A percentile compares a stretch with the other conserved stretches of the same genome.
Evolutionary conservation across 805 yeast genomes (phyloP).

Genomic region (Pichia occidentalis): DNA sequence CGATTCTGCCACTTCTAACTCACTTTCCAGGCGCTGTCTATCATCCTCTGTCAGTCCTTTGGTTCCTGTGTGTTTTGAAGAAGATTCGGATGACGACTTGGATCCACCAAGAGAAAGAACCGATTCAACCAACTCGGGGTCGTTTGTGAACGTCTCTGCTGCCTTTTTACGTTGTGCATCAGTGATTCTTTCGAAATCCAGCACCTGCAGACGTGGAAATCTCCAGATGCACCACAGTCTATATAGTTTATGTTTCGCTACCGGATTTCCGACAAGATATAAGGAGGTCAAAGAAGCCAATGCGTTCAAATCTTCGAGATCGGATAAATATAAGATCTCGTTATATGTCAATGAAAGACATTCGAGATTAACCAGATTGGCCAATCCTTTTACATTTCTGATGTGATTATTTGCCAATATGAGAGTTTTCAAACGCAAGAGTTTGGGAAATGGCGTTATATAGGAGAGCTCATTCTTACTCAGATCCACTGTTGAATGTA

Average conservation of each 20-base stretch:
- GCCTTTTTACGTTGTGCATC: constrained; percentile 46
- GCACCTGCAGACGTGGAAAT: constrained; percentile 52
- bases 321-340: constrained; percentile 38
- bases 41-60: constrained; percentile 49
- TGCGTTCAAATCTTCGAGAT: constrained; percentile 34
- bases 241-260: constrained; percentile 45
- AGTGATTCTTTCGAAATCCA: constrained; percentile 65
- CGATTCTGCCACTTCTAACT: constrained; percentile 56
- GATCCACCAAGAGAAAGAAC: constrained; percentile 20
- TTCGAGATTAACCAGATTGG: constrained; percentile 36
- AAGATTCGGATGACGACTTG: too few species aligned
- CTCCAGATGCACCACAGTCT: constrained; percentile 54
- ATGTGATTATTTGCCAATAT: constrained; percentile 62
- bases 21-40: constrained; percentile 40
- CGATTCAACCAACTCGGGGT: constrained; percentile 27
- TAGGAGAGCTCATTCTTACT: constrained; percentile 65
- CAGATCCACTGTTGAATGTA: constrained; percentile 56
- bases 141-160: constrained; percentile 35
- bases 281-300: constrained; percentile 42
- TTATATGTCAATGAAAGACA: constrained; percentile 50
- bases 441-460: constrained; percentile 43
- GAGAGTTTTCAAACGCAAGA: constrained; percentile 42
- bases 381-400: constrained; percentile 31
- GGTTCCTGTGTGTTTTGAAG: too few species aligned
- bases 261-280: constrained; percentile 52